Conservation (phyloP, 768 basidiomycete genomes). For the Ramaria rubella region DNA sequence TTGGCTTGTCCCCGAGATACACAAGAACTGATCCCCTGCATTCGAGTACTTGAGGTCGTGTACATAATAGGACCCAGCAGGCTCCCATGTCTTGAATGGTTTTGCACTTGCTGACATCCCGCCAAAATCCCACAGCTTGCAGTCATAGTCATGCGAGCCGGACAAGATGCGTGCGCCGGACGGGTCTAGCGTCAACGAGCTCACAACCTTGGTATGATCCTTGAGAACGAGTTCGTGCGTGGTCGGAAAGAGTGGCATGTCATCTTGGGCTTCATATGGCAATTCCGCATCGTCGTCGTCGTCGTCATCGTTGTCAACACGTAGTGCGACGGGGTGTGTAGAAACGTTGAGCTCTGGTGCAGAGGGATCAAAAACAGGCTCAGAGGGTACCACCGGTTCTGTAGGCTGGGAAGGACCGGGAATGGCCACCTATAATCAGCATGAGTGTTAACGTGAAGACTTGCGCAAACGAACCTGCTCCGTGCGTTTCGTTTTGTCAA, state of each 20-base stretch:
- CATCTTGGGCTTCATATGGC: slow-evolving; percentile 37
- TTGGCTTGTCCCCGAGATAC: slow-evolving; percentile 81
- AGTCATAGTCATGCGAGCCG: slow-evolving; percentile 96
- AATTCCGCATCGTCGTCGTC: slow-evolving; percentile 25
- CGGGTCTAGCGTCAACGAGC: slow-evolving; percentile 86
- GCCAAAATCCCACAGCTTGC: slow-evolving; percentile 98
- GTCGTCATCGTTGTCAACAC: slow-evolving; percentile 12
- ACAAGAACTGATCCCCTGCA: slow-evolving; percentile 79
- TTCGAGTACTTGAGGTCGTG: slow-evolving; percentile 88
- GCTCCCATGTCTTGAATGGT: slow-evolving; percentile 96
- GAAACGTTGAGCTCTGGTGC: slow-evolving; percentile 1
- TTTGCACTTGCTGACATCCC: slow-evolving; percentile 89
- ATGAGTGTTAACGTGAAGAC: neutral
- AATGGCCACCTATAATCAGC: neutral
- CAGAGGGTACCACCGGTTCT: neutral
- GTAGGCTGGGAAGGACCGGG: neutral
- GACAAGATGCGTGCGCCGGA: slow-evolving; percentile 88
- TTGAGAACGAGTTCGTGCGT: slow-evolving; percentile 90
- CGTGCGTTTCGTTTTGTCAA: slow-evolving; percentile 64
- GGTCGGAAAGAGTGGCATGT: slow-evolving; percentile 65
- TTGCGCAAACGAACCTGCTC: slow-evolving; percentile 26
- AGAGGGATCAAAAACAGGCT: slow-evolving; percentile 10
- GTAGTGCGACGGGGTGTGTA: neutral
- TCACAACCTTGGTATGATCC: slow-evolving; percentile 94
- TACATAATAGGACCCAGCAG: slow-evolving; percentile 89